Evolutionary conservation across 257 asterid genomes (phyloP).

Genomic region (Salvia hispanica): DNA sequence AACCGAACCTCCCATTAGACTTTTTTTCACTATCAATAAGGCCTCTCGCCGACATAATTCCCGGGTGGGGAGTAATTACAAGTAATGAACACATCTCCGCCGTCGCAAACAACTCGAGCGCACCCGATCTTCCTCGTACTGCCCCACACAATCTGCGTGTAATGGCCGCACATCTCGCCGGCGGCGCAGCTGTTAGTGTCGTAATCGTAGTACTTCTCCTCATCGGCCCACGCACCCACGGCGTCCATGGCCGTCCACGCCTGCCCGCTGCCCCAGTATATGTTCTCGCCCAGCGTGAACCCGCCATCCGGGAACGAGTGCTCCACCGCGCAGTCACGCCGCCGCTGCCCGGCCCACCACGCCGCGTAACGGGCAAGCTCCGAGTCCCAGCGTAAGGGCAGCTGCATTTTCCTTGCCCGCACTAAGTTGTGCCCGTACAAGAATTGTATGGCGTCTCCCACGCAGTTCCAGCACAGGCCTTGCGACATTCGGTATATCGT

Average conservation of each 20-base stretch:
- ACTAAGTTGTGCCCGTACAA: conserved; percentile 70
- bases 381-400: conserved; percentile 66
- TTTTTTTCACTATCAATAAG: too few species aligned
- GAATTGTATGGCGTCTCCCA: conserved; percentile 55
- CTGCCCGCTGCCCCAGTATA: conserved; percentile 74
- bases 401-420: conserved; percentile 58
- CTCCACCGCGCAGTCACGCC: conserved; percentile 41
- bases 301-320: conserved; percentile 71
- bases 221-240: conserved; percentile 71
- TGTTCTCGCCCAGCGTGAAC: conserved; percentile 70
- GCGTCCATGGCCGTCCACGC: conserved; percentile 68
- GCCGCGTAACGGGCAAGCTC: conserved; percentile 53
- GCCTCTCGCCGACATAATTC: conserved; percentile 62
- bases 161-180: conserved; percentile 76
- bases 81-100: conserved; percentile 74
- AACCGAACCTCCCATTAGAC: too few species aligned
- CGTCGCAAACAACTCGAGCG: conserved; percentile 62
- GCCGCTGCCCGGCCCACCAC: conserved; percentile 73
- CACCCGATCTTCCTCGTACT: conserved; percentile 57
- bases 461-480: conserved; percentile 59
- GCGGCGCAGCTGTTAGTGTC: conserved; percentile 45
- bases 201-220: conserved; percentile 61
- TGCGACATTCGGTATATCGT: conserved; percentile 53
- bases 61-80: conserved; percentile 85
- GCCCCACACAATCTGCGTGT: conserved; percentile 83